Conservation (phyloP, 2,329 filamentous ascomycete genomes). For the Fusarium euwallaceae region DNA sequence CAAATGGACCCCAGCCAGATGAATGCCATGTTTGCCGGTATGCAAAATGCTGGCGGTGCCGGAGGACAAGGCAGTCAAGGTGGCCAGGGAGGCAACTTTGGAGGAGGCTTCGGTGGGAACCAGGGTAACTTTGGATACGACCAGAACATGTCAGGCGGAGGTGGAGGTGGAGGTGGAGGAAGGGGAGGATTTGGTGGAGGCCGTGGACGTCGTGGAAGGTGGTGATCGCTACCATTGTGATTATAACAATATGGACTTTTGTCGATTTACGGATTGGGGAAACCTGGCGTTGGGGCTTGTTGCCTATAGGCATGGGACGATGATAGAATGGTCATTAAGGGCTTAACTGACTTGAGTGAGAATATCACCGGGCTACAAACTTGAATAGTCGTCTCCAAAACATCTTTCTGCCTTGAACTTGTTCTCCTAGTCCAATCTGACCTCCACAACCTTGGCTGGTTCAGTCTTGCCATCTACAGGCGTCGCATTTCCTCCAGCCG, state of each 20-base stretch:
- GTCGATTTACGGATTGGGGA: constrained; percentile 41
- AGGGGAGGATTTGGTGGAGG: constrained; percentile 51
- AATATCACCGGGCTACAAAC: constrained; percentile 9
- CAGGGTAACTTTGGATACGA: constrained; percentile 67
- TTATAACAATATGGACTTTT: constrained; percentile 28
- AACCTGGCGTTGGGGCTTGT: constrained; percentile 46
- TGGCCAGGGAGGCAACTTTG: constrained; percentile 66
- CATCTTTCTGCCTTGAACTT: neutral
- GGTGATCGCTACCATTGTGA: constrained; percentile 20
- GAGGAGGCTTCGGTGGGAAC: constrained; percentile 66
- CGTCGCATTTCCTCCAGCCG: constrained; percentile 25
- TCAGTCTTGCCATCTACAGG: constrained; percentile 38
- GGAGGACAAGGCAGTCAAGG: constrained; percentile 59
- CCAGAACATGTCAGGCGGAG: constrained; percentile 59
- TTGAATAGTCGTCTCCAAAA: constrained; percentile 18
- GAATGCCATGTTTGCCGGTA: constrained; percentile 71
- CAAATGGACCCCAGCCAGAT: constrained; percentile 74
- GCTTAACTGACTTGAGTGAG: constrained; percentile 14
- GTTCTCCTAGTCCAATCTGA: constrained; percentile 12
- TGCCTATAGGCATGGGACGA: constrained; percentile 36
- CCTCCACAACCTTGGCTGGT: constrained; percentile 35
- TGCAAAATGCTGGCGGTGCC: constrained; percentile 63
- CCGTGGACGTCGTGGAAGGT: constrained; percentile 45
- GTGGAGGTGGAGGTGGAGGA: constrained; percentile 48
- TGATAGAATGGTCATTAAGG: constrained; percentile 38